A percentile compares a stretch with the other conserved stretches of the same genome.
These are phyloP conservation scores for Castanea crenata DNA, from an alignment of 306 rosid species.

Conservation along the genomic window DNA sequence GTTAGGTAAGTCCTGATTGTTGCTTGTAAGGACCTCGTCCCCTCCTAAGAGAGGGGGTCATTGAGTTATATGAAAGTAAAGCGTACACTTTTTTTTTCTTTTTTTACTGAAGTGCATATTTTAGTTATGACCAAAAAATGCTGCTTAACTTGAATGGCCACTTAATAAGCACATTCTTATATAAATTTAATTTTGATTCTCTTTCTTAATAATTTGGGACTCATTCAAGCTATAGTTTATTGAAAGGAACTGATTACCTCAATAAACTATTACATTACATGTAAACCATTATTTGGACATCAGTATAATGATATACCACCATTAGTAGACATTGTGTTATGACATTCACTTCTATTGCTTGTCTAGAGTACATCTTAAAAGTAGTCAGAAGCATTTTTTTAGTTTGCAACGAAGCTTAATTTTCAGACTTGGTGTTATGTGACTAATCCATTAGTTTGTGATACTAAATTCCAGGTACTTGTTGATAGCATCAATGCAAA, in stretches of 20 bases:
- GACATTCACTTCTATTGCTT: neutral
- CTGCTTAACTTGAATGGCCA: conserved; percentile 5
- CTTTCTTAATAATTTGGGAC: neutral
- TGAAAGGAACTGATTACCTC: neutral
- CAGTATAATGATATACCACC: neutral
- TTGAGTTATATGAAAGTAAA: neutral
- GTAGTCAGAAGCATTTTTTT: neutral
- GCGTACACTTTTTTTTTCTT: neutral
- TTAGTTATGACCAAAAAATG: conserved; percentile 5
- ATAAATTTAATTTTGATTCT: neutral
- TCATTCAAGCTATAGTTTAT: too few relatives aligned
- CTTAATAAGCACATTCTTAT: conserved; percentile 6
- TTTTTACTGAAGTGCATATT: conserved; percentile 7
- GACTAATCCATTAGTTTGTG: neutral
- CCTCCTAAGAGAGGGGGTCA: neutral
- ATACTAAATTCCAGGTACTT: conserved; percentile 39
- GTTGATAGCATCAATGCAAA: conserved; percentile 32
- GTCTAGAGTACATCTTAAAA: too few relatives aligned
- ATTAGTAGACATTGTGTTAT: neutral
- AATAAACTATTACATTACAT: neutral
- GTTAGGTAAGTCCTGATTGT: conserved; percentile 61
- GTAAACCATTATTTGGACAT: neutral
- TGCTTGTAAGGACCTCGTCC: neutral
- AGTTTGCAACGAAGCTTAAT: neutral
- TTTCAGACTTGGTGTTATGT: neutral